Conservation (phyloP, 495 filamentous ascomycete genomes). For the Neurospora sp. region DNA sequence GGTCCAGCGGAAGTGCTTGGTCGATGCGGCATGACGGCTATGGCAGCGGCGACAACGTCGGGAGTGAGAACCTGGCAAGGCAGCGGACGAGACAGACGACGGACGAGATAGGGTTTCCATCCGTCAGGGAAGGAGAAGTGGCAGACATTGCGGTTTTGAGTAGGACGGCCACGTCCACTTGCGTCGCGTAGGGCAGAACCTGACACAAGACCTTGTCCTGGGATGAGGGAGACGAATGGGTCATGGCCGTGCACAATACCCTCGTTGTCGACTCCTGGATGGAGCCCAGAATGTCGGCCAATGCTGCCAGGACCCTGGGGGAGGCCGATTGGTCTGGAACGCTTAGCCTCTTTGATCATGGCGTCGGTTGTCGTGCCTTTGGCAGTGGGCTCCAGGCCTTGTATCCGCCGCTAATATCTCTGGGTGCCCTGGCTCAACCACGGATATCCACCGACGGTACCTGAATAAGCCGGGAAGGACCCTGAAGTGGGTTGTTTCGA, state of each 20-base stretch:
- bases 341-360: constrained; percentile 25
- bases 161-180: constrained; percentile 7
- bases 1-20: constrained; percentile 33
- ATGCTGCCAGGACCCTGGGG: not conserved
- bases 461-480: constrained; percentile 1
- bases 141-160: constrained; percentile 25
- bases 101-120: constrained; percentile 27
- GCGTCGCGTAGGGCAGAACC: constrained; percentile 25
- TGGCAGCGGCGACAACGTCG: constrained; percentile 16
- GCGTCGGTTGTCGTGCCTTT: constrained; percentile 8
- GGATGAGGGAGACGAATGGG: constrained; percentile 25
- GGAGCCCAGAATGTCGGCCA: constrained; percentile 3
- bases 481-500: constrained; percentile 15
- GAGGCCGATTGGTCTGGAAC: constrained; percentile 11
- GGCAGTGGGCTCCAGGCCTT: constrained; percentile 1
- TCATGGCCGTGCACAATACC: constrained; percentile 24
- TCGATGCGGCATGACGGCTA: constrained; percentile 27
- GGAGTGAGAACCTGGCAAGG: constrained; percentile 14
- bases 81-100: constrained; percentile 28
- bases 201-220: constrained; percentile 36
- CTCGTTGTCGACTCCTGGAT: constrained; percentile 15
- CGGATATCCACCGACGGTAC: not conserved
- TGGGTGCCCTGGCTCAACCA: not conserved
- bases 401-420: not conserved
- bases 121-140: constrained; percentile 21